phyloP scores from a whole-genome alignment of 2,329 filamentous ascomycete species.

The Coniella vitis region DNA sequence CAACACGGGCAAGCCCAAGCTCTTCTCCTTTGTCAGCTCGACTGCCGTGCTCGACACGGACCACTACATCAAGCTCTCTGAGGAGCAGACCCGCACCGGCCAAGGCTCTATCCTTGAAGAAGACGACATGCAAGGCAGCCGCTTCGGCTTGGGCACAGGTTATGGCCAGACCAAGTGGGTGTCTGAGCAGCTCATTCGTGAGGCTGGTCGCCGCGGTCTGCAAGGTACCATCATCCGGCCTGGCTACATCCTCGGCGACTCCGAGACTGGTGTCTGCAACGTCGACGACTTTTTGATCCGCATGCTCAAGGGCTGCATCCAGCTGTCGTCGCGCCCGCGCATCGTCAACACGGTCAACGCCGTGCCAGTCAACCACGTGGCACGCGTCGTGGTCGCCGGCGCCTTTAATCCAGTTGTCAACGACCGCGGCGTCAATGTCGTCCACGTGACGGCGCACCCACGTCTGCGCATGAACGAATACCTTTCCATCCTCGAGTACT shows the following conservation, averaged over 20 bases:
- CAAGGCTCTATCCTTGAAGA: slow-evolving; percentile 62
- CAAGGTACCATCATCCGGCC: slow-evolving; percentile 70
- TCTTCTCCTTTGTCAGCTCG: slow-evolving; percentile 74
- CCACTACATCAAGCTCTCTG: slow-evolving; percentile 69
- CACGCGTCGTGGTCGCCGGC: slow-evolving; percentile 69
- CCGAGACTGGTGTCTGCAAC: slow-evolving; percentile 61
- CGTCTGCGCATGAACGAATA: slow-evolving; percentile 72
- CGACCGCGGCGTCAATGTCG: slow-evolving; percentile 44
- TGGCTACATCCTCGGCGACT: slow-evolving; percentile 77
- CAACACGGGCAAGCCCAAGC: slow-evolving; percentile 69
- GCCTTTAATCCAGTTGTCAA: slow-evolving; percentile 53
- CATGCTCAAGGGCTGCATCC: slow-evolving; percentile 80
- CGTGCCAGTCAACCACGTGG: slow-evolving; percentile 80
- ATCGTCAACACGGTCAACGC: slow-evolving; percentile 86
- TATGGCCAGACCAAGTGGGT: slow-evolving; percentile 93
- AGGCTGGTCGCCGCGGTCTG: slow-evolving; percentile 72
- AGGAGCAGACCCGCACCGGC: slow-evolving; percentile 52
- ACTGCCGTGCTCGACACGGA: slow-evolving; percentile 78
- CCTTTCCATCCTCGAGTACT: slow-evolving; percentile 61
- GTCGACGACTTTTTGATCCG: slow-evolving; percentile 89
- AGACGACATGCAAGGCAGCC: slow-evolving; percentile 72
- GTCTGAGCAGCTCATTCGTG: slow-evolving; percentile 61
- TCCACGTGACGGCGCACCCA: slow-evolving; percentile 75
- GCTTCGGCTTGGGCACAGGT: slow-evolving; percentile 71
- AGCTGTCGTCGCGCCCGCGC: slow-evolving; percentile 64